A percentile compares a stretch with the other conserved stretches of the same genome.
phyloP scores from a whole-genome alignment of 768 basidiomycete species.

The Amylocystis lapponica region DNA sequence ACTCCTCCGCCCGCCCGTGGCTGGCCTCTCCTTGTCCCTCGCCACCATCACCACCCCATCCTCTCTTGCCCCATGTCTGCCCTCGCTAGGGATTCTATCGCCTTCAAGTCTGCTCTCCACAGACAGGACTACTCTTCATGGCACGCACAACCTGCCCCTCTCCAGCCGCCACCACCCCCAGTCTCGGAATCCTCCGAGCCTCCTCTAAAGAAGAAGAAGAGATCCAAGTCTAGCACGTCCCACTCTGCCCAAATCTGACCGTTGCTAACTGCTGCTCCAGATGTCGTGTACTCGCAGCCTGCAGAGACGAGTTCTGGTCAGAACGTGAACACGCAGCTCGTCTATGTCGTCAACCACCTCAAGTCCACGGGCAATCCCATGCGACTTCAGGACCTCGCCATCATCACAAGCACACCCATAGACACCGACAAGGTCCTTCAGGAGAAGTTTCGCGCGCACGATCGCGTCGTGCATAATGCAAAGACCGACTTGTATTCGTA shows the following conservation, averaged over 20 bases:
- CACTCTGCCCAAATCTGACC: constrained; percentile 18
- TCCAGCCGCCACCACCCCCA: constrained; percentile 24
- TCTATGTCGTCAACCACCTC: constrained; percentile 77
- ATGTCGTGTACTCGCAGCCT: constrained; percentile 81
- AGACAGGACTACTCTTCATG: constrained; percentile 69
- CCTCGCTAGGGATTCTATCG: constrained; percentile 63
- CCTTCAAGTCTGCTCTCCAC: constrained; percentile 61
- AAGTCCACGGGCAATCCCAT: constrained; percentile 70
- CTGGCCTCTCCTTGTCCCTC: constrained; percentile 1
- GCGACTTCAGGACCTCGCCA: constrained; percentile 83
- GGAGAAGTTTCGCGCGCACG: constrained; percentile 79
- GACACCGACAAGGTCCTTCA: constrained; percentile 65
- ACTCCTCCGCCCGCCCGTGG: neutral
- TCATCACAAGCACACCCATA: constrained; percentile 72
- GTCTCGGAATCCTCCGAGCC: constrained; percentile 22
- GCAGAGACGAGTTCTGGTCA: constrained; percentile 77
- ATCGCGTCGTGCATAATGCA: constrained; percentile 71
- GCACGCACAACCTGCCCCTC: constrained; percentile 58
- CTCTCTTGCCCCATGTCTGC: constrained; percentile 62
- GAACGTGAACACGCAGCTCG: constrained; percentile 83
- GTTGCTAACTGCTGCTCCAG: constrained; percentile 37
- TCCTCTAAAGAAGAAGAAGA: constrained; percentile 44
- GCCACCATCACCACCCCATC: too few relatives aligned
- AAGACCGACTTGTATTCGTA: constrained; percentile 86
- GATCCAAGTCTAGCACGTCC: constrained; percentile 57